Evolutionary conservation across 176 grass and related monocot genomes (phyloP).

Genomic region (Urochloa ruziziensis): DNA sequence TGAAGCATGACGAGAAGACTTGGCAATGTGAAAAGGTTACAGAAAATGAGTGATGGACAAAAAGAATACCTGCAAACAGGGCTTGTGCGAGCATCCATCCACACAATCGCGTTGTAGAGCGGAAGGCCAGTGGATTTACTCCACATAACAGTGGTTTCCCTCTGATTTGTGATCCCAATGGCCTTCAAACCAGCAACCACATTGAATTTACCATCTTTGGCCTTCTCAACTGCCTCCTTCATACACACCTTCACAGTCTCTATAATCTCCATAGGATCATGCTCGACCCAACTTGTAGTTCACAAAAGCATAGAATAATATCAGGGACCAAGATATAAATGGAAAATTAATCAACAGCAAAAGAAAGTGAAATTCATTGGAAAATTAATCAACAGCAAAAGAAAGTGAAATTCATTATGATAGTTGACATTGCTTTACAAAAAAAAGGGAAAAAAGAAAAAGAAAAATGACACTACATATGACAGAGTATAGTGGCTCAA

Average conservation of each 20-base stretch:
- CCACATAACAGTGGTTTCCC: constrained; percentile 93
- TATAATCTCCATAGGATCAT: constrained; percentile 90
- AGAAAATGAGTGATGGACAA: neutral
- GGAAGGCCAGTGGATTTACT: constrained; percentile 87
- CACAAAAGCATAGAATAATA: neutral
- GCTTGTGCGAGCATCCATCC: constrained; percentile 97
- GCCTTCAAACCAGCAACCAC: constrained; percentile 62
- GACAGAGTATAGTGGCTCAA: neutral
- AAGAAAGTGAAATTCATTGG: neutral
- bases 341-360: neutral
- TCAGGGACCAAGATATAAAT: neutral
- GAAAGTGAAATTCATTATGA: neutral
- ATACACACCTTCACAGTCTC: constrained; percentile 73
- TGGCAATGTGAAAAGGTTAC: neutral
- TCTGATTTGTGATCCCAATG: constrained; percentile 91
- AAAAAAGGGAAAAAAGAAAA: neutral
- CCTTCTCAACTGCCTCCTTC: constrained; percentile 57
- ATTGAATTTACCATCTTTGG: constrained; percentile 48
- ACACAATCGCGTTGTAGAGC: constrained; percentile 90
- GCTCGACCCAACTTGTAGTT: constrained; percentile 85
- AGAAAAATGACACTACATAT: neutral
- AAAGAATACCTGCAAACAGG: constrained; percentile 62
- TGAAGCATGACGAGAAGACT: neutral
- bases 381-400: neutral
- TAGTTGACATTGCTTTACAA: neutral